Percentiles rank a stretch among this genome's conserved stretches.
phyloP scores from a whole-genome alignment of 495 filamentous ascomycete genomes.

The Podospora appendiculata region DNA sequence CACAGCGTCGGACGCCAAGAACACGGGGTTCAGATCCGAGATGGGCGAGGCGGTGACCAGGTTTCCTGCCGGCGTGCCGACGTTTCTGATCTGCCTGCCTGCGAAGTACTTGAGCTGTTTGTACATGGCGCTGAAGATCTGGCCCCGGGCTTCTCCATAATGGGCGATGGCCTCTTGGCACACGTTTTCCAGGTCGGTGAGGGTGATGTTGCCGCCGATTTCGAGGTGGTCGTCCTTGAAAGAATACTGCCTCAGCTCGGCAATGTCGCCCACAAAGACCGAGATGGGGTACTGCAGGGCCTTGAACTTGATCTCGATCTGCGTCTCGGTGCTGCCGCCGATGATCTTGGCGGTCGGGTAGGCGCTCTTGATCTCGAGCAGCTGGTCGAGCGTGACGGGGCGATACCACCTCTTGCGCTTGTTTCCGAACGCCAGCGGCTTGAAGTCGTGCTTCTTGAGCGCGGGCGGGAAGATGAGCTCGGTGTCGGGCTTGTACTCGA shows the following conservation, averaged over 20 bases:
- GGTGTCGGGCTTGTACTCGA: constrained; percentile 85
- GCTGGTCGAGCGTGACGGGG: constrained; percentile 77
- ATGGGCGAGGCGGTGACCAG: constrained; percentile 93
- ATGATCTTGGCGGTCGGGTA: constrained; percentile 89
- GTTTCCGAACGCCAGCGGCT: constrained; percentile 81
- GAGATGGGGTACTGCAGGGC: constrained; percentile 82
- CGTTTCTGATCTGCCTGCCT: constrained; percentile 91
- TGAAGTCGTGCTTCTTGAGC: constrained; percentile 73
- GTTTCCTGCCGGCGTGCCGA: constrained; percentile 93
- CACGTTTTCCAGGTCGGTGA: constrained; percentile 74
- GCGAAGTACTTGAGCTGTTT: constrained; percentile 90
- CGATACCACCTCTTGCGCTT: constrained; percentile 93
- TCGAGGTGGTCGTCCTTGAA: constrained; percentile 76
- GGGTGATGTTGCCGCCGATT: constrained; percentile 83
- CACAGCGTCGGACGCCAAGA: constrained; percentile 77
- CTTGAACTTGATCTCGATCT: constrained; percentile 99
- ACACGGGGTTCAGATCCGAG: constrained; percentile 91
- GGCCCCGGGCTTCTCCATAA: constrained; percentile 63
- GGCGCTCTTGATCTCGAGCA: constrained; percentile 81
- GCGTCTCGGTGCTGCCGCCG: constrained; percentile 91
- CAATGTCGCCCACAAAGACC: constrained; percentile 88
- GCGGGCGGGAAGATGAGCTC: constrained; percentile 90
- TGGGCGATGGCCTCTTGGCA: constrained; percentile 69
- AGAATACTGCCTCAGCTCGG: constrained; percentile 71
- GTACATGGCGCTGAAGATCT: constrained; percentile 65